These are phyloP conservation scores for Irpex rosettiformis DNA, from an alignment of 1,284 basidiomycete genomes.

Conservation along the genomic window DNA sequence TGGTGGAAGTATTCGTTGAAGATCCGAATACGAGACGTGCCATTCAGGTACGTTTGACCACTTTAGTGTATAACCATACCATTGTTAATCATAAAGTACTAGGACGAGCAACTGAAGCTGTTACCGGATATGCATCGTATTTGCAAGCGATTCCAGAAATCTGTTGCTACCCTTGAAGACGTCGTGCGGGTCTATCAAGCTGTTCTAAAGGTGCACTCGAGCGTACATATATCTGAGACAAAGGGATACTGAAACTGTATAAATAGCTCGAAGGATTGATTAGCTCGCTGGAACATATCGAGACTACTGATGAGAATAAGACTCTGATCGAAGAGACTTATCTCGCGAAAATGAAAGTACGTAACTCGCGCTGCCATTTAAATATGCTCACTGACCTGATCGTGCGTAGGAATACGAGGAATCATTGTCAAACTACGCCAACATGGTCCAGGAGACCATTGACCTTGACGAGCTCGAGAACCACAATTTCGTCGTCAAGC, in stretches of 20 bases:
- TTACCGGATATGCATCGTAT: constrained; percentile 97
- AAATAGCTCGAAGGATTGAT: constrained; percentile 75
- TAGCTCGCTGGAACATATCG: constrained; percentile 52
- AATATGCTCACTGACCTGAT: background rate
- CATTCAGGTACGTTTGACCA: constrained; percentile 58
- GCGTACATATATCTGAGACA: background rate
- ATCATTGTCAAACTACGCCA: constrained; percentile 75
- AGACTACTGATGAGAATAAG: constrained; percentile 44
- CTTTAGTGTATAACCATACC: constrained; percentile 3
- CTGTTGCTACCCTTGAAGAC: constrained; percentile 86
- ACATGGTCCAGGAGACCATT: constrained; percentile 96
- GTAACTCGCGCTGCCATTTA: background rate
- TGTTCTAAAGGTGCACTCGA: constrained; percentile 49
- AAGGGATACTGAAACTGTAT: background rate
- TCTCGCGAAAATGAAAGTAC: constrained; percentile 57
- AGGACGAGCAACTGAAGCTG: constrained; percentile 84
- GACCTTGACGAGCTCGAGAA: constrained; percentile 83
- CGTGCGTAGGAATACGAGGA: constrained; percentile 56
- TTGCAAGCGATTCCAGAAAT: constrained; percentile 89
- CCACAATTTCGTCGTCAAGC: constrained; percentile 92
- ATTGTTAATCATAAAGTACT: background rate
- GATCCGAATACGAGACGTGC: constrained; percentile 71
- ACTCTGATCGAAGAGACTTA: constrained; percentile 69
- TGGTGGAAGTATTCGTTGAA: constrained; percentile 87
- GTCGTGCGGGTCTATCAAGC: constrained; percentile 97